Conservation (phyloP, 805 yeast genomes). For the Candida railenensis region DNA sequence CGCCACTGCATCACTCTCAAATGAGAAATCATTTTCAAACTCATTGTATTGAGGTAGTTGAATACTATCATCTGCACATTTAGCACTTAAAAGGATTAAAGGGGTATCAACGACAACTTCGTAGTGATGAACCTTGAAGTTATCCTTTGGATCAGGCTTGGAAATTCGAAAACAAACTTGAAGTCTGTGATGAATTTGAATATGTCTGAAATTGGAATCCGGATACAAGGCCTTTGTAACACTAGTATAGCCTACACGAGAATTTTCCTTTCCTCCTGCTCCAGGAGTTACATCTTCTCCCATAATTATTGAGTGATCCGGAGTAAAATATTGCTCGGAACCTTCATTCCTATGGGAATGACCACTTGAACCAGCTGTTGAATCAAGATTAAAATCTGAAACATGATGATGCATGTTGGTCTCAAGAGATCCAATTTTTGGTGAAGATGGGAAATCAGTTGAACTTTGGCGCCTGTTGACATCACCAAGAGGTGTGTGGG, state of each 20-base stretch:
- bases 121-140: conserved; percentile 61
- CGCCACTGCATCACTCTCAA: neutral
- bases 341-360: neutral
- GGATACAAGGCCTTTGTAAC: conserved; percentile 51
- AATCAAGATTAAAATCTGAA: conserved; percentile 2
- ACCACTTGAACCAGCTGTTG: neutral
- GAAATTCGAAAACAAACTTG: conserved; percentile 72
- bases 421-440: conserved; percentile 39
- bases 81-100: conserved; percentile 44
- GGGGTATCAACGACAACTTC: conserved; percentile 84
- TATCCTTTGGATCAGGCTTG: conserved; percentile 50
- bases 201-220: conserved; percentile 61
- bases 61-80: conserved; percentile 38
- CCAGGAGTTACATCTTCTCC: conserved; percentile 19
- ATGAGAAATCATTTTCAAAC: conserved; percentile 9
- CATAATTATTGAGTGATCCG: conserved; percentile 30
- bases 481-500: neutral
- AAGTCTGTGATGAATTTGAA: conserved; percentile 63
- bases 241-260: conserved; percentile 34
- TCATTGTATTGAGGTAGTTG: conserved; percentile 43
- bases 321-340: conserved; percentile 17
- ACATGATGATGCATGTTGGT: conserved; percentile 33
- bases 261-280: conserved; percentile 20
- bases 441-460: conserved; percentile 25
- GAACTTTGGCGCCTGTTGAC: neutral